Evolutionary conservation across 164 flowering plant species (phyloP), one percentile per base, ranked within the genome.

Genomic region (Platanus orientalis): DNA sequence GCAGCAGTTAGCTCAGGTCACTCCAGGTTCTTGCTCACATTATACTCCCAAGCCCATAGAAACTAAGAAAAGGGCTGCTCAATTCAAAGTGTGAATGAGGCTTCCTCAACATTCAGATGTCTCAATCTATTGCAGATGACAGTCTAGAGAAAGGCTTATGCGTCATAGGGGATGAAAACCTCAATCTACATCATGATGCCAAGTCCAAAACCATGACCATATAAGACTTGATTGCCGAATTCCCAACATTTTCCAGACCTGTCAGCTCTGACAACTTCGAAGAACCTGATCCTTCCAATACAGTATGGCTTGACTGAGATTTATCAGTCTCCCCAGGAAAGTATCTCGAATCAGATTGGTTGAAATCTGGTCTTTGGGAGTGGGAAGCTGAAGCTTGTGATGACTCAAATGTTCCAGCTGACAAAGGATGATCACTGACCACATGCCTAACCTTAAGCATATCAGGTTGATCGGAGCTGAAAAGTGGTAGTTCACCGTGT

Each of bases 401-500:
- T 39, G 85, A 71, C 63, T 90, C 94, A 54, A 66, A 77, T 21
- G 60, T 32, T 66, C 75, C 88, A 63, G 71, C 45, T 34, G 75
- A 60, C 26, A 74, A 61, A 7, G 81, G 67, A 74, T 71, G 79
- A 55, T 85, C 93, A 44, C n/a, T 63, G n/a, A 62, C 50, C 51
- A 82, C 87, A 68, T 75, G 79, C 71, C 79, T 83, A 55, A 62
- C 66, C 68, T 80, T 87, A 23, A 57, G 51, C 19, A 67, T 63
- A 75, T 86, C 96, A 59, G 76, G 69, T 64, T 75, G 90, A 66
- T 84, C 91, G 30, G 68, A 47, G 20, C 76, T 73, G 53, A 79
- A 62, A 62, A 68, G 62, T 51, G 75, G 64, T 2, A 61, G 39
- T 59, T 86, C 95, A 68, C 70, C 65, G 57, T 79, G 85, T 66